Percentiles rank a stretch among this genome's conserved stretches.
Conservation (phyloP, 2,329 filamentous ascomycete species). For the Colletotrichum chrysophilum region DNA sequence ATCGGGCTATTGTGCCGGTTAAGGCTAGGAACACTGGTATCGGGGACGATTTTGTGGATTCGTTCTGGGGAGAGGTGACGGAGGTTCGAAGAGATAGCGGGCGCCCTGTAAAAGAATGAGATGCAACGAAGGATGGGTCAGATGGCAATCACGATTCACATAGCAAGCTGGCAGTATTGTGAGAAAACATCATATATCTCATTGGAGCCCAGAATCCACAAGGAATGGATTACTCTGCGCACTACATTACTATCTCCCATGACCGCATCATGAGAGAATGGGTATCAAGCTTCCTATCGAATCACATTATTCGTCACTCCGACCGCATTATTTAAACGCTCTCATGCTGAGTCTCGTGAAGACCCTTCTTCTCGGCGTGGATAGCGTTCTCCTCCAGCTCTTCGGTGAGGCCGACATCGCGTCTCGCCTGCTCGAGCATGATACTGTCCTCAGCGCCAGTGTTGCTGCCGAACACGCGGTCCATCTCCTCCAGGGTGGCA, state of each 20-base stretch:
- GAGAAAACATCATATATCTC: background rate
- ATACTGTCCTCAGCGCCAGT: slow-evolving; percentile 33
- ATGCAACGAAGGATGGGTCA: background rate
- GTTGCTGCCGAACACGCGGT: slow-evolving; percentile 52
- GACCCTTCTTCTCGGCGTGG: slow-evolving; percentile 22
- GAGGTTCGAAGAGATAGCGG: background rate
- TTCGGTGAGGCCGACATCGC: slow-evolving; percentile 25
- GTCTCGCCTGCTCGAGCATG: slow-evolving; percentile 26
- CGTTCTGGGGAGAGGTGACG: background rate
- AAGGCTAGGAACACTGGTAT: background rate
- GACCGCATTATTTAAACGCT: background rate
- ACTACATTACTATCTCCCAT: background rate
- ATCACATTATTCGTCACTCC: background rate
- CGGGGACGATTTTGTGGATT: background rate
- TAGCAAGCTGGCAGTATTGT: background rate
- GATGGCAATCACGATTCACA: background rate
- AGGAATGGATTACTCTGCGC: background rate
- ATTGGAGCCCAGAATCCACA: background rate
- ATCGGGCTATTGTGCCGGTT: background rate
- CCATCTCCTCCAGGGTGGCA: slow-evolving; percentile 59
- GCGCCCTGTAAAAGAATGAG: background rate
- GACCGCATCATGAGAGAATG: background rate
- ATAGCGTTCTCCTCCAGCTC: slow-evolving; percentile 17
- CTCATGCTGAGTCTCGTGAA: background rate
- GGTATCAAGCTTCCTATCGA: background rate